Evolutionary conservation across 2,329 filamentous ascomycete species (phyloP), one percentile per base, ranked within the genome.

Genomic region (Pseudogymnoascus sp.): DNA sequence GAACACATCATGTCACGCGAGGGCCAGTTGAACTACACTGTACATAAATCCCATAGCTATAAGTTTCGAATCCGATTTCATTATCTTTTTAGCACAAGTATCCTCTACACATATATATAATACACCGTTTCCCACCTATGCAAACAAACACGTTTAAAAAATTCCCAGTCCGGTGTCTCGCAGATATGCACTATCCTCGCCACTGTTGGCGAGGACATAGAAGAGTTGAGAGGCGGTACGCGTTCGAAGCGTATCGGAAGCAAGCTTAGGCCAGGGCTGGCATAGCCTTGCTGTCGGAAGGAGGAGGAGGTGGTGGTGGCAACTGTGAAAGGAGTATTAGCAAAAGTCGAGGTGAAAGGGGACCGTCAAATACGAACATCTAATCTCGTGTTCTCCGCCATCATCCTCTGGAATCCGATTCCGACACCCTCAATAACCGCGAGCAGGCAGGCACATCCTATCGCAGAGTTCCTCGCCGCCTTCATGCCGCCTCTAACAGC

Each of bases 371-470:
- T 52, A 52, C 45, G 45, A 30, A 52, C 45, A 52, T 96, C 91
- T 69, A 96, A 79, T 78, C 88, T 88, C 67, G 91, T 96, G 75
- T 88, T 89, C 66, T 92, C 90, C 36, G 92, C 90, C 84, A 96
- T 90, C 88, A 96, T 92, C 76, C 92, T 88, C 76, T 92, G 89
- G 79, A 97, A 93, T 7, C 90, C 92, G 73, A 99, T 97, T 70
- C 93, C 93, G 62, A 97, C 94, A 71, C 94, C 93, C 77, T 99
- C 93, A 67, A 99, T 97, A 67, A 99, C 93, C 60, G 91, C 94
- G 52, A 99, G 82, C 72, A 99, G 84, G 67, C 96, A 90, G 25
- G 91, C 94, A 75, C 94, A 97, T 69, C 93, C 94, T 72, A 99
- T 97, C 66, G 94, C 94, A 64, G 91, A 92, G 77, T 97, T 97